Conservation (phyloP, 2,329 filamentous ascomycete genomes). For the Colletotrichum endophyticum region DNA sequence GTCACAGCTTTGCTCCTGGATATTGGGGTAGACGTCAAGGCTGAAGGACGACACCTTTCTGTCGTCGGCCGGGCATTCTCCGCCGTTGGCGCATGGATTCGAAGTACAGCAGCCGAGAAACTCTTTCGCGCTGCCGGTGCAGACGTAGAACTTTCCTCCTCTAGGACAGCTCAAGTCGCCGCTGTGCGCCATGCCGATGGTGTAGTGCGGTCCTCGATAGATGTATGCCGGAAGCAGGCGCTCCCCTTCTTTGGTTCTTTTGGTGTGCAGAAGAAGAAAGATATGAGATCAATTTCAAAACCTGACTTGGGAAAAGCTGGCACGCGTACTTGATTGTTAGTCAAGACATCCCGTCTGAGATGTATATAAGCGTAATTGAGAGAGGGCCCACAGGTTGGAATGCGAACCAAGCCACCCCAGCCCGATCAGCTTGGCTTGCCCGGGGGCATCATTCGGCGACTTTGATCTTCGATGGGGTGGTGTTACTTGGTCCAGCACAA, state of each 20-base stretch:
- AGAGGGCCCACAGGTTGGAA: background rate
- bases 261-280: background rate
- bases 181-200: background rate
- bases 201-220: background rate
- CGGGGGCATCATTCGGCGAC: background rate
- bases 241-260: background rate
- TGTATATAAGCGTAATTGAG: background rate
- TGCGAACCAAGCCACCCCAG: background rate
- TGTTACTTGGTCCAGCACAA: background rate
- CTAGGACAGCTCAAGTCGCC: conserved; percentile 33
- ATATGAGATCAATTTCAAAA: background rate
- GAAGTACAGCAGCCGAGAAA: conserved; percentile 47
- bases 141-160: conserved; percentile 41
- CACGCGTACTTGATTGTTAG: background rate
- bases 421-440: background rate
- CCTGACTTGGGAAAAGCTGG: background rate
- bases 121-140: conserved; percentile 29
- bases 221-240: background rate
- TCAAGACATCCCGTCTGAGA: background rate
- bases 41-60: conserved; percentile 33
- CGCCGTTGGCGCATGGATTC: conserved; percentile 36
- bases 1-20: conserved; percentile 36
- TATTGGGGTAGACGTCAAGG: conserved; percentile 23
- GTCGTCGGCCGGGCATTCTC: conserved; percentile 34
- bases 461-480: background rate